Evolutionary conservation across 2,329 filamentous ascomycete species (phyloP).

Genomic region (Rhytidhysteron rufulum): DNA sequence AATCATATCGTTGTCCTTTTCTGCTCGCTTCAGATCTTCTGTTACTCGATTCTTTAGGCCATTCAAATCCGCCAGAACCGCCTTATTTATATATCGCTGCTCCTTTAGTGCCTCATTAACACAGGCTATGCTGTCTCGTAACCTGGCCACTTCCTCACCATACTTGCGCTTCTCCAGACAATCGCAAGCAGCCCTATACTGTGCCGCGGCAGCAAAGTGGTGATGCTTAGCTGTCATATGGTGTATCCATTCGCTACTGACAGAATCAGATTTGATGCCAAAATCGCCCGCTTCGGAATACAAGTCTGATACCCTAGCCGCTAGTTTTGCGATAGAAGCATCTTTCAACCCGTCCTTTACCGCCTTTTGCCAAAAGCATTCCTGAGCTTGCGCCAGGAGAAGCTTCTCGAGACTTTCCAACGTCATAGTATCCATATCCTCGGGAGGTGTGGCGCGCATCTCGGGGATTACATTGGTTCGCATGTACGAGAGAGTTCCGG

Average conservation of each 20-base stretch:
- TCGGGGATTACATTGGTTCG: constrained; percentile 75
- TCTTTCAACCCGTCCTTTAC: constrained; percentile 94
- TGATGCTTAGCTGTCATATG: constrained; percentile 96
- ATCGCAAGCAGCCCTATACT: constrained; percentile 86
- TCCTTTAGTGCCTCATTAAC: constrained; percentile 86
- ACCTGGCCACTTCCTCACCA: constrained; percentile 86
- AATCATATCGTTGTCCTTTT: constrained; percentile 95
- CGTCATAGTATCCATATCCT: constrained; percentile 91
- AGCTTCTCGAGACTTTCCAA: constrained; percentile 79
- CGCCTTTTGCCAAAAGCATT: constrained; percentile 97
- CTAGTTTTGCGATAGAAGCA: constrained; percentile 83
- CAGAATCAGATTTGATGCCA: constrained; percentile 81
- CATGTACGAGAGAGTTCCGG: constrained; percentile 77
- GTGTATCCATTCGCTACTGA: constrained; percentile 95
- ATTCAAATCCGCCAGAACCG: constrained; percentile 76
- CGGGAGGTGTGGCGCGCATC: constrained; percentile 76
- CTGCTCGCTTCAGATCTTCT: constrained; percentile 85
- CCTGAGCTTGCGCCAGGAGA: constrained; percentile 87
- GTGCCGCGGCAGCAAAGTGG: constrained; percentile 92
- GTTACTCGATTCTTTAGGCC: constrained; percentile 76
- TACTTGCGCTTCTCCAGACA: constrained; percentile 92
- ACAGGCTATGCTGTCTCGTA: constrained; percentile 77
- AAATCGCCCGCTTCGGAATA: constrained; percentile 82
- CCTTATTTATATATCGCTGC: constrained; percentile 73
- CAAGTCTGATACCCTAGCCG: constrained; percentile 84